Percentiles rank a stretch among this genome's conserved stretches.
phyloP scores from a whole-genome alignment of 257 asterid species.

The Solanum sparsipilum region DNA sequence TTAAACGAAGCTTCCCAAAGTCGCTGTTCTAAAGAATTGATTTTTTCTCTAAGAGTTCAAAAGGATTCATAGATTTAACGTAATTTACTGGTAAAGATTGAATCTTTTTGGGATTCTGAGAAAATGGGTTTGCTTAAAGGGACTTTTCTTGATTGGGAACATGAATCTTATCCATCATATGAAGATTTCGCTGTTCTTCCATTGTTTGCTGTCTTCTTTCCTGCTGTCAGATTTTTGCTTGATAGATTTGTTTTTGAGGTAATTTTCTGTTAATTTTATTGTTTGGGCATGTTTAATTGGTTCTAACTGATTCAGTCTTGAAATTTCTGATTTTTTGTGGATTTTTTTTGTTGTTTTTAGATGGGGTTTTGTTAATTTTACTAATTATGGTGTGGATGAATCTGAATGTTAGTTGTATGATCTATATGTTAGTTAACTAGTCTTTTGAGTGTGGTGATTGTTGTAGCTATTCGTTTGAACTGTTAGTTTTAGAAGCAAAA shows the following conservation, averaged over 20 bases:
- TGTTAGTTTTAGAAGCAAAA: background rate
- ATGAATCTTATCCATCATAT: constrained; percentile 69
- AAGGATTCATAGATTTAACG: background rate
- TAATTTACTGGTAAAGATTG: background rate
- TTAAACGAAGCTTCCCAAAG: background rate
- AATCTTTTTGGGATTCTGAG: background rate
- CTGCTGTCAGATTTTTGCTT: constrained; percentile 65
- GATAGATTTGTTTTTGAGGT: constrained; percentile 94
- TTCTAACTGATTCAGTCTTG: background rate
- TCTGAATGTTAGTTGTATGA: background rate
- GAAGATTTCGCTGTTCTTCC: constrained; percentile 71
- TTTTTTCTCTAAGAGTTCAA: background rate
- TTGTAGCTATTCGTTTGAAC: background rate
- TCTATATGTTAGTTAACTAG: background rate
- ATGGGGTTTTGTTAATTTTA: background rate
- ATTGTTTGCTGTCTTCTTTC: constrained; percentile 58
- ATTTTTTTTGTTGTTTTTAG: background rate
- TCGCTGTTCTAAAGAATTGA: background rate
- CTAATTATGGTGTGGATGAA: background rate
- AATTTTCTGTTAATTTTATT: background rate
- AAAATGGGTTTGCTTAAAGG: constrained; percentile 47
- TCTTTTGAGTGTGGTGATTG: background rate
- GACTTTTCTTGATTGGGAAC: constrained; percentile 50
- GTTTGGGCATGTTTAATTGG: background rate
- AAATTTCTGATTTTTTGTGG: background rate